Conservation (phyloP, 2,329 filamentous ascomycete species). For the Coniochaeta hoffmannii region DNA sequence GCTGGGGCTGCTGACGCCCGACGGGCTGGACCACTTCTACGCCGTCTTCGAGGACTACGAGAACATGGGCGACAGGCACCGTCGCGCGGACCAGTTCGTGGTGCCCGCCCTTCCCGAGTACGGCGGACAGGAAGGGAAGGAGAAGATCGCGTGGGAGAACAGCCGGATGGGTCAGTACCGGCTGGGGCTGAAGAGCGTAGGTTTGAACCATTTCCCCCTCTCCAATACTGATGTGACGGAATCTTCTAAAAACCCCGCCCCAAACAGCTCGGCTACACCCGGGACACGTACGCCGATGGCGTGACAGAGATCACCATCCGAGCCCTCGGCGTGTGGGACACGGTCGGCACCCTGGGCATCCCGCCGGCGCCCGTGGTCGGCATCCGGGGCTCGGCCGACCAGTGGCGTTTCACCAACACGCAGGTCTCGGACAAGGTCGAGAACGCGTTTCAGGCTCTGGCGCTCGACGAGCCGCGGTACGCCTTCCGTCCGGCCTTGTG, state of each 20-base stretch:
- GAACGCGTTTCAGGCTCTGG: slow-evolving; percentile 43
- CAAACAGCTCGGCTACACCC: slow-evolving; percentile 23
- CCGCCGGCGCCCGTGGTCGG: slow-evolving; percentile 30
- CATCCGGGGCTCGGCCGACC: slow-evolving; percentile 26
- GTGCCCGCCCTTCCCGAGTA: slow-evolving; percentile 16
- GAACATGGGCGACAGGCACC: slow-evolving; percentile 19
- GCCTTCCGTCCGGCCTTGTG: slow-evolving; percentile 34
- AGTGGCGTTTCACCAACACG: slow-evolving; percentile 35
- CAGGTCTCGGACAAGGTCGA: slow-evolving; percentile 31
- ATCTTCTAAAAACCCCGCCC: neutral
- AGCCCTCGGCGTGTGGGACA: slow-evolving; percentile 43
- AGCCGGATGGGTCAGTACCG: slow-evolving; percentile 26
- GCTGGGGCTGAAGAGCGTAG: slow-evolving; percentile 25
- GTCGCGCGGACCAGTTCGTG: slow-evolving; percentile 15
- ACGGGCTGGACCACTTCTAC: slow-evolving; percentile 34
- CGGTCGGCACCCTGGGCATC: slow-evolving; percentile 37
- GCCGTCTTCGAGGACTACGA: slow-evolving; percentile 31
- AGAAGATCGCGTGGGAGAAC: slow-evolving; percentile 24
- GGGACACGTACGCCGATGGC: slow-evolving; percentile 25
- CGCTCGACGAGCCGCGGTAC: slow-evolving; percentile 39
- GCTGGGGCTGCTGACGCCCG: slow-evolving; percentile 32
- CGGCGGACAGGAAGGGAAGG: slow-evolving; percentile 16
- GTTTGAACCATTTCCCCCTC: neutral
- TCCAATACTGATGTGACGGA: neutral
- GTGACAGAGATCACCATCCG: slow-evolving; percentile 30